These are phyloP conservation scores for Lodderomyces theae DNA, from an alignment of 1,139 yeast genomes.

Conservation along the genomic window DNA sequence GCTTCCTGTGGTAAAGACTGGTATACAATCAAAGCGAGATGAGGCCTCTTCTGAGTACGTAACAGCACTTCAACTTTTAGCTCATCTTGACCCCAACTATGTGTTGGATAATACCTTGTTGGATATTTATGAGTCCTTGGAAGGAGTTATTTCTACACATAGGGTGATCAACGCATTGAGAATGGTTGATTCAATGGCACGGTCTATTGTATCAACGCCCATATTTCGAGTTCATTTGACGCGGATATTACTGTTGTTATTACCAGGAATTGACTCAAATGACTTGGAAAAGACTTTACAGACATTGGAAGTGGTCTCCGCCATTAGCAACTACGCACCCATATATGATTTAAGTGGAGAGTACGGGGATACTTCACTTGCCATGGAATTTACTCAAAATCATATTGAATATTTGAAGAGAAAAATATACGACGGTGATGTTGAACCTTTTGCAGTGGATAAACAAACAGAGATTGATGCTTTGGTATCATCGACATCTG, in stretches of 20 bases:
- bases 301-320: conserved; percentile 68
- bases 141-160: conserved; percentile 79
- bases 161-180: conserved; percentile 74
- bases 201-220: conserved; percentile 66
- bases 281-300: conserved; percentile 74
- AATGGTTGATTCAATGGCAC: conserved; percentile 61
- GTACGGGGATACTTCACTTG: conserved; percentile 50
- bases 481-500: conserved; percentile 69
- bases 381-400: conserved; percentile 68
- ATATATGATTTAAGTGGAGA: conserved; percentile 52
- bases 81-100: conserved; percentile 58
- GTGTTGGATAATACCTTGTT: conserved; percentile 65
- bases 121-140: conserved; percentile 82
- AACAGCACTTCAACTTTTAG: conserved; percentile 59
- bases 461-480: conserved; percentile 52
- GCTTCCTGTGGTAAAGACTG: conserved; percentile 60
- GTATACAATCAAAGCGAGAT: conserved; percentile 74
- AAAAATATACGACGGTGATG: conserved; percentile 21
- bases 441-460: conserved; percentile 28
- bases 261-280: conserved; percentile 87
- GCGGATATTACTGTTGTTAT: conserved; percentile 62
- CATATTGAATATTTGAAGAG: conserved; percentile 54
- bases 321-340: conserved; percentile 73
- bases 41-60: conserved; percentile 60
- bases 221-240: conserved; percentile 76